phyloP scores from a whole-genome alignment of 2,329 filamentous ascomycete species.

The Talaromyces verruculosus region DNA sequence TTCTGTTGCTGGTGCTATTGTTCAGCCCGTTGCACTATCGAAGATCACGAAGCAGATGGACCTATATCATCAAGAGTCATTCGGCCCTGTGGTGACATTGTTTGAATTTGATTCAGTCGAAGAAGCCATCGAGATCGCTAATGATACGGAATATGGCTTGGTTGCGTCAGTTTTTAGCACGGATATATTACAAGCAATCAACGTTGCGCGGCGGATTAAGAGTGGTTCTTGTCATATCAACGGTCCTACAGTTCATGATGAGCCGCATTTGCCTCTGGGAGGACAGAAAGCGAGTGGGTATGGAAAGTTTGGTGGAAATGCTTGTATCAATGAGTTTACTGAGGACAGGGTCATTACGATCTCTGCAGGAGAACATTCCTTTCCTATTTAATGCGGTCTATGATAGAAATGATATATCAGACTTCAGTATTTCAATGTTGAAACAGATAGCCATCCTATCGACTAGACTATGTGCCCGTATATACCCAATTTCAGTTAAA shows the following conservation, averaged over 20 bases:
- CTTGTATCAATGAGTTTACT: background rate
- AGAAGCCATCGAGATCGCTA: background rate
- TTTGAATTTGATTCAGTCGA: background rate
- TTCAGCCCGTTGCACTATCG: background rate
- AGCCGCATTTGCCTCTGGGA: background rate
- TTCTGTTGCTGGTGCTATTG: background rate
- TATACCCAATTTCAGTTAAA: background rate
- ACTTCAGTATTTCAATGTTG: background rate
- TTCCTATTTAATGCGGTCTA: background rate
- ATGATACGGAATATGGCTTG: background rate
- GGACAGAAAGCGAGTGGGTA: background rate
- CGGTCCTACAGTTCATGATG: background rate
- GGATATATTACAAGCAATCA: background rate
- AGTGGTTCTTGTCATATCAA: background rate
- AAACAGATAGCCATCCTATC: background rate
- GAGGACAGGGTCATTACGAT: background rate
- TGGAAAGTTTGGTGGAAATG: background rate
- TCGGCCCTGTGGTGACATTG: background rate
- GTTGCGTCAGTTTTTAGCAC: background rate
- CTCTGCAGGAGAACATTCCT: background rate
- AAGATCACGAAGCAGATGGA: background rate
- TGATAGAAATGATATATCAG: background rate
- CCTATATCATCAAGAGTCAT: background rate
- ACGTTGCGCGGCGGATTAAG: background rate
- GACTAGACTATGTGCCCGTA: background rate